Conservation (phyloP, 2,329 filamentous ascomycete species). For the Penicillium glabrum region DNA sequence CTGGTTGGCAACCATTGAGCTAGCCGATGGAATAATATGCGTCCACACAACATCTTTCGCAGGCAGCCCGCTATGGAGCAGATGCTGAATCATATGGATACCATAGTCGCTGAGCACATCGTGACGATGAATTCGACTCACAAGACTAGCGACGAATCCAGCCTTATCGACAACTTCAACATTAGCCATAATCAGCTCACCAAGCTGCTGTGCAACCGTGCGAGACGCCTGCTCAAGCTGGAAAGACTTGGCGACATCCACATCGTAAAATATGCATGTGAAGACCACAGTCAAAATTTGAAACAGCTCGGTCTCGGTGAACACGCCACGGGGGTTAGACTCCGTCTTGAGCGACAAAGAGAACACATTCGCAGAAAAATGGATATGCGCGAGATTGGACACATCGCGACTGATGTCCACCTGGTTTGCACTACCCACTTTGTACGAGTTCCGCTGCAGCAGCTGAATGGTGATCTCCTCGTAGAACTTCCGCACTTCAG, state of each 20-base stretch:
- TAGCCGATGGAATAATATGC: constrained; percentile 58
- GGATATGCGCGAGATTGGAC: constrained; percentile 54
- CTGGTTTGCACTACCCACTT: constrained; percentile 45
- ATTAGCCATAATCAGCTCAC: constrained; percentile 51
- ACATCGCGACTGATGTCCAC: constrained; percentile 53
- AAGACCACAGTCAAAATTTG: constrained; percentile 55
- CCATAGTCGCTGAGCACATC: constrained; percentile 54
- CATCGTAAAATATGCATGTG: constrained; percentile 56
- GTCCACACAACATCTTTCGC: constrained; percentile 56
- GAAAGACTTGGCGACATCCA: constrained; percentile 54
- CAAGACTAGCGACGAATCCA: constrained; percentile 43
- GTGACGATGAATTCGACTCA: constrained; percentile 40
- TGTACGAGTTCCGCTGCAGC: constrained; percentile 46
- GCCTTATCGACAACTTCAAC: constrained; percentile 46
- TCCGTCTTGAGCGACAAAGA: constrained; percentile 57
- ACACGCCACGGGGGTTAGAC: constrained; percentile 51
- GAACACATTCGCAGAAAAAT: constrained; percentile 57
- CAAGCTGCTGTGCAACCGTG: constrained; percentile 50
- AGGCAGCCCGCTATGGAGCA: constrained; percentile 49
- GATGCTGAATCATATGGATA: constrained; percentile 55
- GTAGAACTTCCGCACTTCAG: constrained; percentile 49
- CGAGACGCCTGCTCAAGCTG: constrained; percentile 51
- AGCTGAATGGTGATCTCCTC: constrained; percentile 49
- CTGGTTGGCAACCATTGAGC: constrained; percentile 58
- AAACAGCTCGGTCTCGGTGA: constrained; percentile 56